These are phyloP conservation scores for Metschnikowia lochheadii DNA, from an alignment of 805 yeast genomes.

Conservation along the genomic window DNA sequence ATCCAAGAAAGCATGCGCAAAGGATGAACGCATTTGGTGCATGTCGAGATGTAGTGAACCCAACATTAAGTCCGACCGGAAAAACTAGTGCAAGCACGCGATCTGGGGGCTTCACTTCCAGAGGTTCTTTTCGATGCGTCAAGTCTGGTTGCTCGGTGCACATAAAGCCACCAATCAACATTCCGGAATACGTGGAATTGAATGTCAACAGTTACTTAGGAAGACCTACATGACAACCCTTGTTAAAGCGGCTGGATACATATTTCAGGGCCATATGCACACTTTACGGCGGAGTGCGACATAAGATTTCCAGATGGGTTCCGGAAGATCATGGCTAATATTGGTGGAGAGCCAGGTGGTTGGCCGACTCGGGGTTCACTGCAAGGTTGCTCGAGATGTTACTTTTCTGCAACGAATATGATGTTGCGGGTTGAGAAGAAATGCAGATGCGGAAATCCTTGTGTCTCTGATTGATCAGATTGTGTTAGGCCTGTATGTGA, in stretches of 20 bases:
- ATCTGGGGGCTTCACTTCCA: not conserved
- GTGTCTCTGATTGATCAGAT: not conserved
- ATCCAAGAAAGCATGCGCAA: not conserved
- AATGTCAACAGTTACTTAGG: not conserved
- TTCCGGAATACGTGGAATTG: not conserved
- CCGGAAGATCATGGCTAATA: not conserved
- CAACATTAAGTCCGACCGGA: not conserved
- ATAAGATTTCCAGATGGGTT: not conserved
- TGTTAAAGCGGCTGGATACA: not conserved
- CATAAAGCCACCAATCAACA: not conserved
- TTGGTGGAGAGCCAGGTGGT: too few species aligned
- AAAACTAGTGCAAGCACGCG: not conserved
- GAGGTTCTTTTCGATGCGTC: not conserved
- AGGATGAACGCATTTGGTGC: not conserved
- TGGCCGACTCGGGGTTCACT: not conserved
- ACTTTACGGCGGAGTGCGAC: not conserved
- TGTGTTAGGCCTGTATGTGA: conserved; percentile 1
- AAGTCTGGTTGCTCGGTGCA: not conserved
- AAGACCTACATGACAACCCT: not conserved
- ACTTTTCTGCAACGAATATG: not conserved
- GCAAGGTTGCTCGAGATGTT: not conserved
- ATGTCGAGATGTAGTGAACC: not conserved
- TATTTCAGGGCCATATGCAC: not conserved
- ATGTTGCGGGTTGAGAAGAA: not conserved
- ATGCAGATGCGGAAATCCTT: not conserved